phyloP scores from a whole-genome alignment of 2,329 filamentous ascomycete species.

The Exophiala lecanii-corni region DNA sequence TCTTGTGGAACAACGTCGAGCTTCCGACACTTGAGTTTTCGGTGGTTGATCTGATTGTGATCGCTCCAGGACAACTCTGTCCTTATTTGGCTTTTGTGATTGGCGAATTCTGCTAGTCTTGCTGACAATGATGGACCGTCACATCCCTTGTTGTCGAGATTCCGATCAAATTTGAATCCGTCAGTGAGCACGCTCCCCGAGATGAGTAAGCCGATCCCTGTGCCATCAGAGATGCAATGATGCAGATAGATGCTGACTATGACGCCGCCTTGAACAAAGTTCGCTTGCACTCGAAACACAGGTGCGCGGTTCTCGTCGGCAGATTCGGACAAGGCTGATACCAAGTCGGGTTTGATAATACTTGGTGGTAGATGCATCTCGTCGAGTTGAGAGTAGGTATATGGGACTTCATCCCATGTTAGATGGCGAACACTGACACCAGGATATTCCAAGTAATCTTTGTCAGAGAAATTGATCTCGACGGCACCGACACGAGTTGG shows the following conservation, averaged over 20 bases:
- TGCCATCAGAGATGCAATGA: conserved; percentile 27
- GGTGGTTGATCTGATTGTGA: conserved; percentile 18
- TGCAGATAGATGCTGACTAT: conserved; percentile 26
- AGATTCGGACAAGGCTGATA: conserved; percentile 22
- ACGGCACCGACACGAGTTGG: conserved; percentile 16
- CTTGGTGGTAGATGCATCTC: conserved; percentile 20
- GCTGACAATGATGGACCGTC: conserved; percentile 11
- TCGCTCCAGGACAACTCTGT: conserved; percentile 20
- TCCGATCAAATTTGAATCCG: conserved; percentile 18
- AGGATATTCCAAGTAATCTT: conserved; percentile 23
- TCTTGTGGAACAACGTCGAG: conserved; percentile 3
- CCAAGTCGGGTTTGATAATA: conserved; percentile 22
- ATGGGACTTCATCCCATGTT: conserved; percentile 18
- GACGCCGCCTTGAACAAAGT: conserved; percentile 25
- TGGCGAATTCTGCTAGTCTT: conserved; percentile 21
- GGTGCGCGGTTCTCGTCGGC: conserved; percentile 21
- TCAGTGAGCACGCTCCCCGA: conserved; percentile 23
- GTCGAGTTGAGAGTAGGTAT: conserved; percentile 24
- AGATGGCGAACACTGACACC: conserved; percentile 19
- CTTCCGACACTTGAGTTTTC: conserved; percentile 17
- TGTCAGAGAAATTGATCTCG: conserved; percentile 24
- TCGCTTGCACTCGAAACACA: conserved; percentile 25
- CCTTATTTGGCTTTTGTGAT: conserved; percentile 20
- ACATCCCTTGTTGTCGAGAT: conserved; percentile 13
- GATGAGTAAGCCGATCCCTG: conserved; percentile 21